Evolutionary conservation across 768 basidiomycete genomes (phyloP), one percentile per base, ranked within the genome.

Genomic region (Lentinula lateritia): DNA sequence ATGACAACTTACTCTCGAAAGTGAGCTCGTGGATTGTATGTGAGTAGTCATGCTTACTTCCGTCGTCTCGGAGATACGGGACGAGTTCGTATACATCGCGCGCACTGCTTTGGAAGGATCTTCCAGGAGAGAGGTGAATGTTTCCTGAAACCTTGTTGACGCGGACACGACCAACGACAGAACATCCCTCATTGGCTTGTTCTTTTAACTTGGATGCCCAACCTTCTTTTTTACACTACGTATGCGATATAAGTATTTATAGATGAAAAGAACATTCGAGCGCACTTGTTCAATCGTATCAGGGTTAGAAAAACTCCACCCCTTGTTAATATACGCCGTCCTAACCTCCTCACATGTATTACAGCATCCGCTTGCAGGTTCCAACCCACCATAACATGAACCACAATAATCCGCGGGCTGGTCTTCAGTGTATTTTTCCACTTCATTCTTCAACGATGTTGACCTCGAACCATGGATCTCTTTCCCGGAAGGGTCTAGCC

Each of bases 141-240:
- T 93, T 97, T 58, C 96, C 95, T 65, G 93, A 83, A 64, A 98
- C 96, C 75, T 98, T 97, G 83, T 98, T 99, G 60, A 98, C 93
- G 60, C 90, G 90, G 62, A 99, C 85, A 59, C 88, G 87, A 46
- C 97, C 97, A 18, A 88, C 85, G 64, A 98, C 79, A 72, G 93
- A 95, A 79, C 97, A 99, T 0, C 97, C 97, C 68, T 99, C 97
- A 58, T 86, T 83, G 5, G 93, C 86, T 72, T 98, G 96, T 34
- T 95, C 91, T 73, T 87, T 87, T 64, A 99, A 83, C 71, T 90
- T 95, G 5, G 95, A 93, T 32, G 92, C 83, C 96, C 96, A 99
- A 36, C 93, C 92, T 76, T 99, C 97, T 63, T 88, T 75, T 53
- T 88, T 83, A 72, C 97, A 99, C 94, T 98, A 69, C 8, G 43